Base-by-base conservation (phyloP, 2,329 filamentous ascomycete genomes). In the Exophiala viscosa region DNA sequence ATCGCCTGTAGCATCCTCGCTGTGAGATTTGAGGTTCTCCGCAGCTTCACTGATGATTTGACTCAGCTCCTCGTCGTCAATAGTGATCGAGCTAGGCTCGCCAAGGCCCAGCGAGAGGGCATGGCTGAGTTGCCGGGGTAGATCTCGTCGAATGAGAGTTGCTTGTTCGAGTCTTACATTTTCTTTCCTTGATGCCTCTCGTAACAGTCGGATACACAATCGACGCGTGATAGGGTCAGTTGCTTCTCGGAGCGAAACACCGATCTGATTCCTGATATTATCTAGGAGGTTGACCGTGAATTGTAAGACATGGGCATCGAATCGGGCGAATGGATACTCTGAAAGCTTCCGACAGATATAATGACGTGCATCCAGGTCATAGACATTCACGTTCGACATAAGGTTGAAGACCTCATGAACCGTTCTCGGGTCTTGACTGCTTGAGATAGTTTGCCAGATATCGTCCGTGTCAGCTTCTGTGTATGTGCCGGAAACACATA, bases 391-490 rank as follows among this genome's bases (percentile, higher is more conserved):
- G 7, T 81, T 68, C 13, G 65, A 65, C 20, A 86, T 70, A 81
- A 95, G 87, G 14, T 77, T 76, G 43, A 91, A 76, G 18, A 95
- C 81, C 23, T 91, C 90, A 45, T 90, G 85, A 6, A 88, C 84
- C n/a, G 92, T 85, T 50, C 90, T 82, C 3, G 88, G 86, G 67
- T 97, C 90, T 64, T 91, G 89, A 54, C 86, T 90, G 18, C 85
- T 83, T 5, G 82, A 85, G 45, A 96, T 83, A 0, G 88, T 88
- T 54, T 85, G 82, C 92, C 92, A 97, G 56, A 96, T 81, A 13
- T 82, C 78, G 64, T 96, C 87, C 1, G 88, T 88, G 64, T 95
- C 86, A 15, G 78, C 71, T 32, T 83, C 69, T 0, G 80, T 82
- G 69, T 92, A 96, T 11, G 83, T 85, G 48, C 79, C 78, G 0